Conservation (phyloP, 768 basidiomycete genomes). For the Podaxis sp. region DNA sequence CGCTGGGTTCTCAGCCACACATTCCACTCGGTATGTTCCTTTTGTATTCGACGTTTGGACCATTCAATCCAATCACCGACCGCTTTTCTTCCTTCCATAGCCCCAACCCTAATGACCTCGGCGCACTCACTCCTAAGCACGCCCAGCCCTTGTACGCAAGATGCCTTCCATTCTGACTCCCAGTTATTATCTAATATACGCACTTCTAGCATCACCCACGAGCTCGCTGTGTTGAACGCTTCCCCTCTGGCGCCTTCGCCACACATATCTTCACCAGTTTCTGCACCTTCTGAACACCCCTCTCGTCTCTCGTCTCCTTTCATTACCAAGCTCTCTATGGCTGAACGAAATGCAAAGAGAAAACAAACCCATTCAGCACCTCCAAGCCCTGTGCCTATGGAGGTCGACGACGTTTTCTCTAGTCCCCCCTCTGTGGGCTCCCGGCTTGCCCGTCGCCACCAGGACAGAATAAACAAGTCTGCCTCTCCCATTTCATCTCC, state of each 20-base stretch:
- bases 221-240: slow-evolving; percentile 18
- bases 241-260: slow-evolving; percentile 19
- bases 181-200: neutral
- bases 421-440: slow-evolving; percentile 12
- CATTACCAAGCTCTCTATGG: slow-evolving; percentile 35
- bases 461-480: slow-evolving; percentile 16
- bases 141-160: slow-evolving; percentile 2
- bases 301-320: slow-evolving; percentile 46
- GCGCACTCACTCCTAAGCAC: neutral
- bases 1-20: slow-evolving; percentile 15
- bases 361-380: slow-evolving; percentile 13
- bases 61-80: neutral
- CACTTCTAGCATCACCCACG: neutral
- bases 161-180: neutral
- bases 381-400: slow-evolving; percentile 12
- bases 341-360: slow-evolving; percentile 22
- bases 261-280: slow-evolving; percentile 28
- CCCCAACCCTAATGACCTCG: neutral
- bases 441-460: slow-evolving; percentile 17
- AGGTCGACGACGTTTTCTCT: slow-evolving; percentile 26
- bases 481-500: slow-evolving; percentile 26
- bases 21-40: slow-evolving; percentile 3
- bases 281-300: slow-evolving; percentile 26
- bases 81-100: neutral
- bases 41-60: neutral